A percentile compares a stretch with the other conserved stretches of the same genome.
Evolutionary conservation across 768 basidiomycete species (phyloP).

Genomic region (Sporobolomyces pararoseus): DNA sequence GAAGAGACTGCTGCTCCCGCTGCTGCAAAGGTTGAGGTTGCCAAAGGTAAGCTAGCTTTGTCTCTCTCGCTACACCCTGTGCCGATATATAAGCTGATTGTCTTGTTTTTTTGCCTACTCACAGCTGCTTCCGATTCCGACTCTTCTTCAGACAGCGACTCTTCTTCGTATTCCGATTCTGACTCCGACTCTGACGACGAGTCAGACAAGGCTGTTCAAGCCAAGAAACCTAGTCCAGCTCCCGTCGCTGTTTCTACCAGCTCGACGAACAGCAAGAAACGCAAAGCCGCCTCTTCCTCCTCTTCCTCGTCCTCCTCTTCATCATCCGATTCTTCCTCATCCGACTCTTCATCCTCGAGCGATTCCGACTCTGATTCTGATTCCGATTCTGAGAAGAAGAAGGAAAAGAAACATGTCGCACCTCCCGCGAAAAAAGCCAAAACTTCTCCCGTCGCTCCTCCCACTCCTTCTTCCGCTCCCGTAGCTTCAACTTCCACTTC

Average conservation of each 20-base stretch:
- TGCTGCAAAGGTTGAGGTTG: not conserved
- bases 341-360: conserved; percentile 38
- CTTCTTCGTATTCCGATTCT: conserved; percentile 48
- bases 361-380: conserved; percentile 45
- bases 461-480: conserved; percentile 53
- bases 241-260: conserved; percentile 11
- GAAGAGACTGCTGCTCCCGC: not conserved
- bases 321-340: conserved; percentile 20
- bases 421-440: conserved; percentile 40
- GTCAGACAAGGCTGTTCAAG: conserved; percentile 28
- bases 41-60: not conserved
- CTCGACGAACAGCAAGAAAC: conserved; percentile 28
- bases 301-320: conserved; percentile 15
- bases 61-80: not conserved
- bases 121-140: conserved; percentile 38
- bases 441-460: conserved; percentile 45
- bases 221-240: conserved; percentile 17
- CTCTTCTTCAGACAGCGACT: conserved; percentile 35
- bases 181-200: conserved; percentile 28
- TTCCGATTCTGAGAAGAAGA: conserved; percentile 44
- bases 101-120: not conserved
- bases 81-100: not conserved
- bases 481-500: conserved; percentile 41
- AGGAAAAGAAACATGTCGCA: conserved; percentile 45
- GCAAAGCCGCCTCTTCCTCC: conserved; percentile 8